Percentiles rank a stretch among this genome's conserved stretches.
These are phyloP conservation scores for Rhipidocladum racemiflorum DNA, from an alignment of 176 grass and related monocot species.

Conservation along the genomic window DNA sequence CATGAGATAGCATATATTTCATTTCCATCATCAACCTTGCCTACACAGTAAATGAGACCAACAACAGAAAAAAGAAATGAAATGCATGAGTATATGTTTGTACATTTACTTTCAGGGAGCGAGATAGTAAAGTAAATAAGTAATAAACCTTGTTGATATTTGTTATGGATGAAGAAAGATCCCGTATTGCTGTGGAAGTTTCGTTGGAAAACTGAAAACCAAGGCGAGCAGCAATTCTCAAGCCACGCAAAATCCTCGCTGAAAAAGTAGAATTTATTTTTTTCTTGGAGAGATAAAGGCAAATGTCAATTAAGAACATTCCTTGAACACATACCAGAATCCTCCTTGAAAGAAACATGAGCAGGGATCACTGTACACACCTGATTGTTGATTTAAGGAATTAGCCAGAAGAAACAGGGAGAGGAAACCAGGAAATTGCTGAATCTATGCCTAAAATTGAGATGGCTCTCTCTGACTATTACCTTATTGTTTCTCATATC, in stretches of 20 bases:
- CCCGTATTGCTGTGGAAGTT: conserved; percentile 56
- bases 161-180: conserved; percentile 60
- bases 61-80: conserved; percentile 11
- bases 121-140: conserved; percentile 15
- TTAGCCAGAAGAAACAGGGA: conserved; percentile 26
- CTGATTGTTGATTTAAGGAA: conserved; percentile 48
- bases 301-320: conserved; percentile 5
- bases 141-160: conserved; percentile 52
- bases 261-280: conserved; percentile 36
- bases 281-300: conserved; percentile 2
- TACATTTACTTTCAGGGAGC: conserved; percentile 16
- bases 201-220: conserved; percentile 76
- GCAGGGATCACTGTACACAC: conserved; percentile 68
- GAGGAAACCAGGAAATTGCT: conserved; percentile 9
- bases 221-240: conserved; percentile 85
- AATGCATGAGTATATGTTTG: not conserved
- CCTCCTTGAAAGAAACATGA: conserved; percentile 72
- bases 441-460: conserved; percentile 21
- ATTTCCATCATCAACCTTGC: conserved; percentile 75
- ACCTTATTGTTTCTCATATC: conserved; percentile 81
- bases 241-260: conserved; percentile 95
- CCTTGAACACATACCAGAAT: conserved; percentile 63
- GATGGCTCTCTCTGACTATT: conserved; percentile 30
- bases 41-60: conserved; percentile 40
- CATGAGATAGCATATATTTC: conserved; percentile 83